These are phyloP conservation scores for Aureobasidium sp. DNA, from an alignment of 2,329 filamentous ascomycete species.

Conservation along the genomic window DNA sequence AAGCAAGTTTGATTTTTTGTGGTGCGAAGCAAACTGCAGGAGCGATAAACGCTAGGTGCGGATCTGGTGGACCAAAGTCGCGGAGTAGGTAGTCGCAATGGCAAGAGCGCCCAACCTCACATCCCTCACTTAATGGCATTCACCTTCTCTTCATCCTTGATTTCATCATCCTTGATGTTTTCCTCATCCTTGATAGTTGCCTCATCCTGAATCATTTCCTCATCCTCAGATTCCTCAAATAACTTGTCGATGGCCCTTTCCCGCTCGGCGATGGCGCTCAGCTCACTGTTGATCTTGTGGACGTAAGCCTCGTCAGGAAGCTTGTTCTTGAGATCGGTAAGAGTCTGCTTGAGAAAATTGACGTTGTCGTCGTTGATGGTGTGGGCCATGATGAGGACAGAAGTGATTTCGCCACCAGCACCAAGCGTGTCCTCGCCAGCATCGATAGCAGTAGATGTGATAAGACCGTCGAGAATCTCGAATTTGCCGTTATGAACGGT, in stretches of 20 bases:
- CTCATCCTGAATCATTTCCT: background rate
- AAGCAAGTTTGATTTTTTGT: background rate
- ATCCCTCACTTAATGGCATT: background rate
- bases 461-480: background rate
- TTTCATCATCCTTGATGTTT: background rate
- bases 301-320: background rate
- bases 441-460: background rate
- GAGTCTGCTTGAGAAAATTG: background rate
- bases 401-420: background rate
- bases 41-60: background rate
- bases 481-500: background rate
- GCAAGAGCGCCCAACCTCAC: background rate
- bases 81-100: background rate
- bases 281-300: background rate
- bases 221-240: too few species aligned
- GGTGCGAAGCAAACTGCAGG: background rate
- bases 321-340: background rate
- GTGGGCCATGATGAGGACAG: background rate
- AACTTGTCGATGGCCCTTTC: too few species aligned
- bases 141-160: background rate
- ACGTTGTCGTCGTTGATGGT: background rate
- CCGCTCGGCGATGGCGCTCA: too few species aligned
- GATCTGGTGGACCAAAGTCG: background rate
- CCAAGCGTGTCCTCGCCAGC: background rate
- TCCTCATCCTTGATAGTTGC: background rate